A percentile compares a stretch with the other conserved stretches of the same genome.
Conservation (phyloP, 1,284 basidiomycete genomes). For the Coniferiporia sulphurascens region DNA sequence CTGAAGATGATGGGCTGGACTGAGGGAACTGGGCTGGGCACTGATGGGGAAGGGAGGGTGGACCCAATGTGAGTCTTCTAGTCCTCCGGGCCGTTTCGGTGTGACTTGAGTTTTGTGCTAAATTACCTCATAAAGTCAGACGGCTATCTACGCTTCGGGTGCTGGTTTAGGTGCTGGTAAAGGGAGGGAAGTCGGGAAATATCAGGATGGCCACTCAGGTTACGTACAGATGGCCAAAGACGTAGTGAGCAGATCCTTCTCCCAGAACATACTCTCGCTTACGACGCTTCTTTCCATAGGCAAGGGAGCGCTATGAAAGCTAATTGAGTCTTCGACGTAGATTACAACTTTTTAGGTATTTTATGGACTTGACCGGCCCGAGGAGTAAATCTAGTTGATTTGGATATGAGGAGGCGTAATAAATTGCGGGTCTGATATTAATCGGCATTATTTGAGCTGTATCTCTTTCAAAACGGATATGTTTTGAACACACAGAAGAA, state of each 20-base stretch:
- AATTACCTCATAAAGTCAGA: conserved; percentile 42
- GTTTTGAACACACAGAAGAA: too few relatives aligned
- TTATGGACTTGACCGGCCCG: background rate
- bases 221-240: conserved; percentile 77
- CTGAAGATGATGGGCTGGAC: conserved; percentile 96
- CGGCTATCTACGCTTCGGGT: conserved; percentile 81
- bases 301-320: conserved; percentile 38
- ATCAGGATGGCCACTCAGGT: conserved; percentile 62
- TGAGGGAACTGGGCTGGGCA: conserved; percentile 82
- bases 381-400: too few relatives aligned
- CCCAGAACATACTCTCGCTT: conserved; percentile 23
- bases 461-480: too few relatives aligned
- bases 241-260: conserved; percentile 30
- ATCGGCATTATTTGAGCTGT: too few relatives aligned
- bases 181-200: conserved; percentile 77
- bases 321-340: background rate
- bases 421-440: too few relatives aligned
- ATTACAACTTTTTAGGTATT: background rate
- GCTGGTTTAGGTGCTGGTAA: conserved; percentile 86
- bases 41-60: conserved; percentile 73
- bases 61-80: conserved; percentile 67
- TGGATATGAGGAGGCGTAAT: background rate
- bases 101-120: conserved; percentile 15
- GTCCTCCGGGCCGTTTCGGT: conserved; percentile 8
- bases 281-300: conserved; percentile 33